phyloP scores from a whole-genome alignment of 176 grass and related monocot species.

The Saccharum officinarum region DNA sequence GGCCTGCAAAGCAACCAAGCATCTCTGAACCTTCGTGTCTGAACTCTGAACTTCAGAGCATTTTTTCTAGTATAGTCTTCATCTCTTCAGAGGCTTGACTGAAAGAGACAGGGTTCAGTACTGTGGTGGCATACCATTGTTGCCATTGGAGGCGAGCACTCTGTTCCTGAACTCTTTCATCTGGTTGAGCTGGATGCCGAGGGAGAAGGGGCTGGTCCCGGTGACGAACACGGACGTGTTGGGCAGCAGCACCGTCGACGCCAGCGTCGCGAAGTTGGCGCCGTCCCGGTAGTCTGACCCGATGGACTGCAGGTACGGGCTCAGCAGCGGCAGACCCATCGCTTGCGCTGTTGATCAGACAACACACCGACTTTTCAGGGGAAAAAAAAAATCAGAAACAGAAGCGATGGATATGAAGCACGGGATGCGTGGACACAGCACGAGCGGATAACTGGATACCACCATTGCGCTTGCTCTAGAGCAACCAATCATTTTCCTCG shows the following conservation, averaged over 20 bases:
- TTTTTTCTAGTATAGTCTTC: background rate
- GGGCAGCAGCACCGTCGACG: conserved; percentile 66
- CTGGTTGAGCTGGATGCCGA: conserved; percentile 72
- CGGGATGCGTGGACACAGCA: too few species aligned
- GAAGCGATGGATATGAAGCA: background rate
- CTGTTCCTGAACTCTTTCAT: conserved; percentile 51
- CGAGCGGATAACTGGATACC: too few species aligned
- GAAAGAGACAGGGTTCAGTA: background rate
- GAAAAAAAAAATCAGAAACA: background rate
- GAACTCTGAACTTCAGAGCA: background rate
- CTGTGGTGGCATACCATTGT: background rate
- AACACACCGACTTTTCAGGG: background rate
- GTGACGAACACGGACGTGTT: conserved; percentile 74
- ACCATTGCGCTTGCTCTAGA: too few species aligned
- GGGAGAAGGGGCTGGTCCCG: conserved; percentile 74
- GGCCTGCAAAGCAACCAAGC: background rate
- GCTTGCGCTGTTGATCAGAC: conserved; percentile 33
- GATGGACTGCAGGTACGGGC: conserved; percentile 76
- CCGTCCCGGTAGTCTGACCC: conserved; percentile 66
- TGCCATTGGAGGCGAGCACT: conserved; percentile 8
- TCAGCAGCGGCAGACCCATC: conserved; percentile 68
- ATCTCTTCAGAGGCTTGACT: background rate
- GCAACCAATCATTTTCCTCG: too few species aligned
- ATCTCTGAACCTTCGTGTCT: background rate
- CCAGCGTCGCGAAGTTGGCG: conserved; percentile 80